These are phyloP conservation scores for Coniochaeta sp. DNA, from an alignment of 2,329 filamentous ascomycete genomes.

Conservation along the genomic window DNA sequence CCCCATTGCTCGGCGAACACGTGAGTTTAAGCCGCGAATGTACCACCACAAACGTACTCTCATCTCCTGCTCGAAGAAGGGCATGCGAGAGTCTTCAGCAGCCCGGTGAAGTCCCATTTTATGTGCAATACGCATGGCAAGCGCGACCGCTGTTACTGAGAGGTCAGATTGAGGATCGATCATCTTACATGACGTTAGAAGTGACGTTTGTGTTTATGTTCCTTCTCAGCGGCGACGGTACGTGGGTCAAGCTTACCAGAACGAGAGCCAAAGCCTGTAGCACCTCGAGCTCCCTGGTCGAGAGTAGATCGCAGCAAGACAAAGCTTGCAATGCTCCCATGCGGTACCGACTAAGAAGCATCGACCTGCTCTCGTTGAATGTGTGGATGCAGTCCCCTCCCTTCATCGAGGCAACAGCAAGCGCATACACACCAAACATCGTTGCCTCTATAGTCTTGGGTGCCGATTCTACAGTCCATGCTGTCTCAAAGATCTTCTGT, in stretches of 20 bases:
- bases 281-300: constrained; percentile 18
- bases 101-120: constrained; percentile 30
- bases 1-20: constrained; percentile 26
- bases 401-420: constrained; percentile 16
- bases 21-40: constrained; percentile 42
- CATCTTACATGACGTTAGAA: constrained; percentile 10
- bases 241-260: constrained; percentile 20
- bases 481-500: constrained; percentile 20
- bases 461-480: constrained; percentile 13
- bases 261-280: constrained; percentile 17
- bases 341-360: constrained; percentile 15
- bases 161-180: neutral
- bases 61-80: constrained; percentile 46
- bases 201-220: too few species aligned
- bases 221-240: too few species aligned
- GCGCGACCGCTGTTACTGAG: neutral
- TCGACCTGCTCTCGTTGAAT: constrained; percentile 3
- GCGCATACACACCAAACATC: constrained; percentile 20
- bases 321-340: constrained; percentile 16
- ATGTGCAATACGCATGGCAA: constrained; percentile 15
- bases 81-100: constrained; percentile 34
- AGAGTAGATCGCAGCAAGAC: constrained; percentile 16
- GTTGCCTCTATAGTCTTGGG: constrained; percentile 14
- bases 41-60: constrained; percentile 47
- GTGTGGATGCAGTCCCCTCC: too few species aligned